Conservation (phyloP, 208 protist genomes). For the Zelonia costaricensis region DNA sequence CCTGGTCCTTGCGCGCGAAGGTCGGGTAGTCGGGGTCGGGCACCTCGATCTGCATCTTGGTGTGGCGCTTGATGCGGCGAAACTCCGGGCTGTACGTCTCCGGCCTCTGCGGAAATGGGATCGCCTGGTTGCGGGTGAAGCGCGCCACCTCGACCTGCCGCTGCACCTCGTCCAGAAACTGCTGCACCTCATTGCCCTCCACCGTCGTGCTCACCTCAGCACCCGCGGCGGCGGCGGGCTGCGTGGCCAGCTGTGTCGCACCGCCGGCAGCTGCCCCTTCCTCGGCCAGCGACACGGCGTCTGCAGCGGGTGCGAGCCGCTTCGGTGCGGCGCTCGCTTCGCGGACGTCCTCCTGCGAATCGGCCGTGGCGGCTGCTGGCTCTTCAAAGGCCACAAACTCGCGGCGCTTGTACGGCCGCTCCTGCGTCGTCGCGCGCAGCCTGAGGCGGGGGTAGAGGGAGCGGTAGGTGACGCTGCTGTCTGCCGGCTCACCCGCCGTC, state of each 20-base stretch:
- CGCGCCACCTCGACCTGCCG: slow-evolving; percentile 41
- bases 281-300: no score
- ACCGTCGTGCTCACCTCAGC: background rate
- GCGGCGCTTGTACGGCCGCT: slow-evolving; percentile 27
- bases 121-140: slow-evolving; percentile 49
- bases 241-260: background rate
- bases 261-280: no score
- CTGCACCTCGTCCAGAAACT: slow-evolving; percentile 64
- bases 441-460: slow-evolving; percentile 34
- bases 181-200: slow-evolving; percentile 49
- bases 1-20: slow-evolving; percentile 60
- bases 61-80: slow-evolving; percentile 65
- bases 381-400: slow-evolving; percentile 20
- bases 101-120: slow-evolving; percentile 66
- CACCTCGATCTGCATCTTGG: slow-evolving; percentile 46
- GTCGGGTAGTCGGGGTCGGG: slow-evolving; percentile 54
- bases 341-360: background rate
- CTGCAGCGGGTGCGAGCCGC: no score
- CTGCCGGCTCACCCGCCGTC: no score
- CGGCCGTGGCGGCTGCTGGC: background rate
- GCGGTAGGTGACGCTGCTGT: slow-evolving; percentile 5
- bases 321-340: no score
- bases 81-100: slow-evolving; percentile 65
- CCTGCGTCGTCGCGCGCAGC: slow-evolving; percentile 40
- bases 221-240: background rate